Conservation (phyloP, 2,329 filamentous ascomycete species). For the Xylaria sp. region DNA sequence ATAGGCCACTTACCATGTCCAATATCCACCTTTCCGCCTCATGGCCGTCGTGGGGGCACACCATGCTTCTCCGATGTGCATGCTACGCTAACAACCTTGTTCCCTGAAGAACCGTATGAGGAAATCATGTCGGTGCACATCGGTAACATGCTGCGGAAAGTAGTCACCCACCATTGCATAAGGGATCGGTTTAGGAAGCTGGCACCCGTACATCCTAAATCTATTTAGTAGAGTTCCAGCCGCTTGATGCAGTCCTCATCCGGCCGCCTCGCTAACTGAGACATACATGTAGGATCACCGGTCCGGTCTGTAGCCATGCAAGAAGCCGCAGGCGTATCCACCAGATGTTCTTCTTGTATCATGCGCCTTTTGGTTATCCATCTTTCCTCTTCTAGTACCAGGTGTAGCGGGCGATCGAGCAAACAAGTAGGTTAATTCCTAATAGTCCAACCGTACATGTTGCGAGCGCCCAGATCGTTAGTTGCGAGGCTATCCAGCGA, state of each 20-base stretch:
- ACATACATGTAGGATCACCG: constrained; percentile 25
- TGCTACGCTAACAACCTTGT: background rate
- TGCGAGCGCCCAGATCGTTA: too few species aligned
- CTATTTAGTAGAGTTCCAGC: background rate
- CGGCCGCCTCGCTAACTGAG: constrained; percentile 7
- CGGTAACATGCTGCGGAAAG: background rate
- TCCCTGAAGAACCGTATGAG: background rate
- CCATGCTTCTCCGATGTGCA: background rate
- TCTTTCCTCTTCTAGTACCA: background rate
- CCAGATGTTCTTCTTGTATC: constrained; percentile 7
- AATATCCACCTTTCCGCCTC: background rate
- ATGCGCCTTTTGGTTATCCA: too few species aligned
- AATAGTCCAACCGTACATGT: background rate
- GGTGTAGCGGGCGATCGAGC: background rate
- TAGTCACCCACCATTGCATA: background rate
- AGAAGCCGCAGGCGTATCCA: background rate
- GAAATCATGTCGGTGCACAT: background rate
- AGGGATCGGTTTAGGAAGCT: background rate
- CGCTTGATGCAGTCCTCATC: background rate
- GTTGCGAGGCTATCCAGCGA: background rate
- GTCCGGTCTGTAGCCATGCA: background rate
- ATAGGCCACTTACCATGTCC: background rate
- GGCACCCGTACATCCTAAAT: background rate
- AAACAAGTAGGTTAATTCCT: background rate
- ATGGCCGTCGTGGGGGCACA: background rate